Percentiles rank a stretch among this genome's conserved stretches.
phyloP scores from a whole-genome alignment of 1,284 basidiomycete species.

The Sphagnurus paluster region DNA sequence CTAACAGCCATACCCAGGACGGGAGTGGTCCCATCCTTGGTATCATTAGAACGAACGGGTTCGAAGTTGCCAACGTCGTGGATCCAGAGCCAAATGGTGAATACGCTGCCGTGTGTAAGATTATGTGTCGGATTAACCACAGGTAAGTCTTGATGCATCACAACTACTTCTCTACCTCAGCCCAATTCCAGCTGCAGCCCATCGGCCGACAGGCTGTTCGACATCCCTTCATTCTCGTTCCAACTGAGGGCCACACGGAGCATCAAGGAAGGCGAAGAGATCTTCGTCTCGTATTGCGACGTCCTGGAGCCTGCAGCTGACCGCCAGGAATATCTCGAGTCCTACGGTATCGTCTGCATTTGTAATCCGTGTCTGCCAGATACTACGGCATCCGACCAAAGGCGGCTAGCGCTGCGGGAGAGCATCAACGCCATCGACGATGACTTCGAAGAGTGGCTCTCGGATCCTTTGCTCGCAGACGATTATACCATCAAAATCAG shows the following conservation, averaged over 20 bases:
- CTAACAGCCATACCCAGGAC: slow-evolving; percentile 21
- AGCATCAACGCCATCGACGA: slow-evolving; percentile 16
- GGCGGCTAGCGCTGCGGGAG: slow-evolving; percentile 12
- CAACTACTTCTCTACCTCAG: neutral
- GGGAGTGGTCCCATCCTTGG: slow-evolving; percentile 23
- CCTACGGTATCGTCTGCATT: slow-evolving; percentile 20
- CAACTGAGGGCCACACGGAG: slow-evolving; percentile 23
- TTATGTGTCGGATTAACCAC: slow-evolving; percentile 28
- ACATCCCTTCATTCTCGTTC: slow-evolving; percentile 23
- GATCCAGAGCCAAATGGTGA: slow-evolving; percentile 10
- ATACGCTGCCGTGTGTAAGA: slow-evolving; percentile 23
- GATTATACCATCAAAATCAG: slow-evolving; percentile 20
- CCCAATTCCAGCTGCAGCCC: slow-evolving; percentile 23
- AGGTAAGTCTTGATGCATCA: slow-evolving; percentile 16
- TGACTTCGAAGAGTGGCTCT: slow-evolving; percentile 18
- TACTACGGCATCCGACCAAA: slow-evolving; percentile 16
- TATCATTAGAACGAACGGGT: slow-evolving; percentile 24
- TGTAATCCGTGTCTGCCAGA: slow-evolving; percentile 18
- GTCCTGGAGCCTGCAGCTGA: slow-evolving; percentile 15
- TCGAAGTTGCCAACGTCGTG: slow-evolving; percentile 17
- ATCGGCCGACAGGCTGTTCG: slow-evolving; percentile 22
- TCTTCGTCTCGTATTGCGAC: slow-evolving; percentile 23
- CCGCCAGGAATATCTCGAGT: slow-evolving; percentile 20
- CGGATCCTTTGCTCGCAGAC: slow-evolving; percentile 16
- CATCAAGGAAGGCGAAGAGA: slow-evolving; percentile 25